A percentile compares a stretch with the other conserved stretches of the same genome.
Conservation (phyloP, 1,139 yeast species). For the Suhomyces panamericanus region DNA sequence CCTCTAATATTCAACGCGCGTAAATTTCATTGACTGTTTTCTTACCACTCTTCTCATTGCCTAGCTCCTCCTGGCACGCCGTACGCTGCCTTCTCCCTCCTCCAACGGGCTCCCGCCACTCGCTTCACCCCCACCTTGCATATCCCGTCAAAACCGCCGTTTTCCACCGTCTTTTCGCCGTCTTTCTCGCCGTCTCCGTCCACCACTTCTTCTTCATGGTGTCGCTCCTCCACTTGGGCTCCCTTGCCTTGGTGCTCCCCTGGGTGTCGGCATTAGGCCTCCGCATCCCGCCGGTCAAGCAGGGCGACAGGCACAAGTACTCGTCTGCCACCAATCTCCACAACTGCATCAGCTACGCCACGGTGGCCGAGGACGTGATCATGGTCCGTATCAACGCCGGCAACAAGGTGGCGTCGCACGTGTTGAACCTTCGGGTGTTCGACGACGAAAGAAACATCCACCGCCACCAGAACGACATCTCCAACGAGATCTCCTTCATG, state of each 20-base stretch:
- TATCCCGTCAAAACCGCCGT: background rate
- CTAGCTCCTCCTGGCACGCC: no score
- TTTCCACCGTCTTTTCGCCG: background rate
- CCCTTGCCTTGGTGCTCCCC: conserved; percentile 5
- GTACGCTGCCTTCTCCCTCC: no score
- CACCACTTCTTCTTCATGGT: conserved; percentile 2
- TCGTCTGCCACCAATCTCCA: conserved; percentile 30
- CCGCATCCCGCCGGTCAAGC: conserved; percentile 23
- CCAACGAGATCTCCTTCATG: conserved; percentile 33
- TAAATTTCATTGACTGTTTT: no score
- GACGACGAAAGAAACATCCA: conserved; percentile 40
- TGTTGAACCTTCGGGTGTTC: conserved; percentile 37
- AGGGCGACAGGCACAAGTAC: conserved; percentile 28
- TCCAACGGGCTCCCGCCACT: no score
- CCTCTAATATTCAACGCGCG: no score
- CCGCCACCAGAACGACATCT: conserved; percentile 33
- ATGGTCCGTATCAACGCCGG: conserved; percentile 36
- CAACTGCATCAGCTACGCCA: conserved; percentile 43
- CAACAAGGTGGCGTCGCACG: conserved; percentile 34
- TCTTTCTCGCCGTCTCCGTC: background rate
- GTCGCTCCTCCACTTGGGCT: conserved; percentile 8
- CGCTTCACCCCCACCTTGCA: no score
- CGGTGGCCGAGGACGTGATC: conserved; percentile 39
- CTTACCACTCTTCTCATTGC: no score
- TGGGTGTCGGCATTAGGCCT: conserved; percentile 21